Evolutionary conservation across 805 yeast genomes (phyloP), one percentile per base, ranked within the genome.

Genomic region (Saturnispora zaruensis): DNA sequence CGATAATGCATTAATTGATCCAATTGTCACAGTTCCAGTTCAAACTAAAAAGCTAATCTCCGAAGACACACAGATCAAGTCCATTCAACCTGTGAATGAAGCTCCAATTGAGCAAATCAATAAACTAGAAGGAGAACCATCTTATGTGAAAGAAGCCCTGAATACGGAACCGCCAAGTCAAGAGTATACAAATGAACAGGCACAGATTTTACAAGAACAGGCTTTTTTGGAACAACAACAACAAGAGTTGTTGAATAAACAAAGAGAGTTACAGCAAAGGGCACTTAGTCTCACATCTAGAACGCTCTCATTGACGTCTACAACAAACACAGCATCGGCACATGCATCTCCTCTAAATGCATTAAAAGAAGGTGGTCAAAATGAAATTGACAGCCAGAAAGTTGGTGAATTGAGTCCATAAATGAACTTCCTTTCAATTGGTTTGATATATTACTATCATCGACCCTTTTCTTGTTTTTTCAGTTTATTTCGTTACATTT

Each of bases 391-490:
- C 40, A 18, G 47, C 40, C 58, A 58, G 25, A 55, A 61, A 46
- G 59, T 57, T 30, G 65, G 56, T 24, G 61, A 59, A 30, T 21
- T 59, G 7, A 51, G 56, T 24, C 48, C 60, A 14, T 43, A 26
- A 38, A 5, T 1, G 7, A 7, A 4, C 8, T 5, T 38, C 18
- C 6, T 21, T 13, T 7, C 14, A 2, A 5, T 21, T 21, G n/a
- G 34, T 28, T 43, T 14, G 21, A 14, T 25, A 11, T 2, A 23
- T 23, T 16, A 13, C 18, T 38, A 20, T 11, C 28, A 9, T 18
- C 11, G 5, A 9, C 24, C 24, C 6, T 32, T 8, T 36, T 20
- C 24, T 18, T 18, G n/a, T 14, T 16, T 36, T 36, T 18, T 36
- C 13, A 28, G 32, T 36, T 36, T 18, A 36, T 36, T 36, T 20